phyloP scores from a whole-genome alignment of 1,139 yeast species.

The Zygosaccharomyces sapae region DNA sequence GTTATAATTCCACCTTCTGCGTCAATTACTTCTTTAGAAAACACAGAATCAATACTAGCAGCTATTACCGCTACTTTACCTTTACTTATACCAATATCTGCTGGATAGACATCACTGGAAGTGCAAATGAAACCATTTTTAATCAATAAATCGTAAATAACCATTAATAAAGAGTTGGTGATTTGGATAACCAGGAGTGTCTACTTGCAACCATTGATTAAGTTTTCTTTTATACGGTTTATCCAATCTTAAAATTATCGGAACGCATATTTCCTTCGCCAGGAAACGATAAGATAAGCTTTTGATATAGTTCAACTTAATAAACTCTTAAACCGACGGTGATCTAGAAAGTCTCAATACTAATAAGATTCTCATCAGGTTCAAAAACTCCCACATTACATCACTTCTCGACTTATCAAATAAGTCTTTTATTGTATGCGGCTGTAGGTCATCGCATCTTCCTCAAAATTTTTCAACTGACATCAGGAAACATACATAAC shows the following conservation, averaged over 20 bases:
- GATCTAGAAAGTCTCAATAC: neutral
- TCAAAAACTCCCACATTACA: neutral
- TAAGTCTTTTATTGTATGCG: neutral
- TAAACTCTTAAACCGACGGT: neutral
- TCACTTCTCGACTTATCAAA: neutral
- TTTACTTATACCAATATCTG: slow-evolving; percentile 40
- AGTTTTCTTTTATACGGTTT: neutral
- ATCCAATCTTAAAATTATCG: neutral
- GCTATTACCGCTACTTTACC: slow-evolving; percentile 41
- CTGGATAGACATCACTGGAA: slow-evolving; percentile 19
- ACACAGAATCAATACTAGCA: slow-evolving; percentile 30
- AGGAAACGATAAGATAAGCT: slow-evolving; percentile 5
- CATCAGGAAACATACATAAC: neutral
- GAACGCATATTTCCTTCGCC: slow-evolving; percentile 3
- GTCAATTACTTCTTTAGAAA: slow-evolving; percentile 39
- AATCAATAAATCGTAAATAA: slow-evolving; percentile 9
- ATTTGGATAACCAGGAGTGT: too few relatives aligned
- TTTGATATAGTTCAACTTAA: neutral
- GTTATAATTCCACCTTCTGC: slow-evolving; percentile 45
- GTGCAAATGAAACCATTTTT: slow-evolving; percentile 21
- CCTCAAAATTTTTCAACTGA: neutral
- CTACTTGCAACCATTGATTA: neutral
- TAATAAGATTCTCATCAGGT: neutral
- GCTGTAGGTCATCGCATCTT: neutral
- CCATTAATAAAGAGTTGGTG: neutral